These are phyloP conservation scores for Thraustotheca clavata DNA, from an alignment of 352 stramenopile genomes.

Conservation along the genomic window DNA sequence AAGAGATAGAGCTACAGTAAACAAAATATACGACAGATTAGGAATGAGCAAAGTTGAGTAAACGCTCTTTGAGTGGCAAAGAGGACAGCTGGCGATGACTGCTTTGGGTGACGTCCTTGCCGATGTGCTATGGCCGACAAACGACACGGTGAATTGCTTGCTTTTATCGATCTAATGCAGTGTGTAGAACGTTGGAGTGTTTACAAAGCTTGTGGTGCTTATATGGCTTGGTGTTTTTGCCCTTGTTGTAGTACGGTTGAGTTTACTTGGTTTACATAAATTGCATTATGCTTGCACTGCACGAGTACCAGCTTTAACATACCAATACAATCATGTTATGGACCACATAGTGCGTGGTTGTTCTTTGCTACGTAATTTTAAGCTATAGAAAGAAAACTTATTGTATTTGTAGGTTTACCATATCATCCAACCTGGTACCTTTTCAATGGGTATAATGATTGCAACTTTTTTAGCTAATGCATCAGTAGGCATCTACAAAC, in stretches of 20 bases:
- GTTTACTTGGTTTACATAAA: background rate
- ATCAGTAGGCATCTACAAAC: constrained; percentile 11
- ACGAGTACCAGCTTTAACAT: background rate
- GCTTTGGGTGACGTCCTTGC: background rate
- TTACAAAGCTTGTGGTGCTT: background rate
- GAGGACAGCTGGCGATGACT: background rate
- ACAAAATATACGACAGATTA: too few relatives aligned
- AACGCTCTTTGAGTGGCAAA: too few relatives aligned
- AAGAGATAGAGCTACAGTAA: background rate
- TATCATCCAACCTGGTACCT: constrained; percentile 21
- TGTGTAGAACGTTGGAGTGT: background rate
- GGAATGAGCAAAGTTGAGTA: too few relatives aligned
- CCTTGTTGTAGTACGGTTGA: background rate
- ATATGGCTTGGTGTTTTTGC: background rate
- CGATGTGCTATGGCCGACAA: background rate
- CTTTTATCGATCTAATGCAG: background rate
- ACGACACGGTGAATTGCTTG: background rate
- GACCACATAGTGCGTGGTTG: background rate
- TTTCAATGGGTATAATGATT: constrained; percentile 9
- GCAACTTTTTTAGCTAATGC: background rate
- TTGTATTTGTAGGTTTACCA: background rate
- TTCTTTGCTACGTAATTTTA: background rate
- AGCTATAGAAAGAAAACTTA: background rate
- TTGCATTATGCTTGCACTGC: constrained; percentile 15
- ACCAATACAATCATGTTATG: background rate